Evolutionary conservation across 495 filamentous ascomycete genomes (phyloP).

Genomic region (Penicillium coffeae): DNA sequence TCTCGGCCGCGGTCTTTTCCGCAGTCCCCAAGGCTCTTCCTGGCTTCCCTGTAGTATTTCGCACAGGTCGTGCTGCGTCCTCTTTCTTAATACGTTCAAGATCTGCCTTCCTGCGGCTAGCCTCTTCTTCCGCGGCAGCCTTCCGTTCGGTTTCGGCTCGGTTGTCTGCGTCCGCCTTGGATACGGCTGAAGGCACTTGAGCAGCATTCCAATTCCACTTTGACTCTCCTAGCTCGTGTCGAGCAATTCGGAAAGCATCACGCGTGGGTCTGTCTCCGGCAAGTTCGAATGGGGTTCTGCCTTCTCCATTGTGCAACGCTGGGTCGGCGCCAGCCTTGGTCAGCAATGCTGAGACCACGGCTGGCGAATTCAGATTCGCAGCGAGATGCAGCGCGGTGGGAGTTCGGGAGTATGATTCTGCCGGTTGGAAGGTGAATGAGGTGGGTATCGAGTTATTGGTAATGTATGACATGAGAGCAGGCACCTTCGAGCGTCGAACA

Average conservation of each 20-base stretch:
- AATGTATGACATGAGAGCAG: constrained; percentile 81
- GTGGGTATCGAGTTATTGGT: constrained; percentile 63
- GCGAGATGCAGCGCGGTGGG: constrained; percentile 86
- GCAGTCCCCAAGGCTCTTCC: constrained; percentile 49
- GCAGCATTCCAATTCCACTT: constrained; percentile 78
- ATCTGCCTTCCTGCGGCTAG: constrained; percentile 57
- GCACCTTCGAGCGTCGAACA: constrained; percentile 85
- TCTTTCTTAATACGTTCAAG: constrained; percentile 64
- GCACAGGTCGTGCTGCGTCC: constrained; percentile 49
- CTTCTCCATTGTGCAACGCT: constrained; percentile 57
- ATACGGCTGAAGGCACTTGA: constrained; percentile 64
- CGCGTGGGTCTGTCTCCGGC: constrained; percentile 81
- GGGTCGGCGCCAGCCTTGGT: constrained; percentile 74
- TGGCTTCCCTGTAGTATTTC: constrained; percentile 36
- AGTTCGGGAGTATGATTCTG: constrained; percentile 71
- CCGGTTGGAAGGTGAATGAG: constrained; percentile 70
- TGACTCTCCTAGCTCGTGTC: constrained; percentile 71
- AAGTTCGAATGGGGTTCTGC: constrained; percentile 79
- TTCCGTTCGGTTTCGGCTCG: constrained; percentile 60
- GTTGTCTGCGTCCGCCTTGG: constrained; percentile 61
- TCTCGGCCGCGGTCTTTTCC: constrained; percentile 68
- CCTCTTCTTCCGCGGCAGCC: constrained; percentile 51
- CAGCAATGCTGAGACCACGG: constrained; percentile 72
- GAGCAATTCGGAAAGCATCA: constrained; percentile 87
- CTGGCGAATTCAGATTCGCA: constrained; percentile 67